Evolutionary conservation across 1,139 yeast species (phyloP), one percentile per base, ranked within the genome.

Genomic region (Scheffersomyces illinoinensis): DNA sequence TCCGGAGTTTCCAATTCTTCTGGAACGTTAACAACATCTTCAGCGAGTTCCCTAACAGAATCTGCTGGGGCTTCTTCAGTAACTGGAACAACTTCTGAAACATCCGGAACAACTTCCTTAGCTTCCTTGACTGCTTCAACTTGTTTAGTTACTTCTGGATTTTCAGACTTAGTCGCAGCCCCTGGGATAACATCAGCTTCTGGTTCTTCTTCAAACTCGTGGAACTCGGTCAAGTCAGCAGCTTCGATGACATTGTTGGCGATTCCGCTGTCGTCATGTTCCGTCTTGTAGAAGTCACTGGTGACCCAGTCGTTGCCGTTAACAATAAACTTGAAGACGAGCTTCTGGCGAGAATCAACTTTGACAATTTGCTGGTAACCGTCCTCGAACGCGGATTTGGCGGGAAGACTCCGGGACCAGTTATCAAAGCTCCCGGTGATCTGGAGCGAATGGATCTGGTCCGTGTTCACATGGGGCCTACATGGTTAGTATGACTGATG

Each of bases 361-460:
- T 33, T 47, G 49, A 65, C 63, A 55, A 67, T 64, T 26, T 66
- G 62, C 48, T 63, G 59, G 23, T 76, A 66, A 39, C 63, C 54
- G 65, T 67, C 47, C 58, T 55, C 56, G 63, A 62, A 12, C 65
- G 66, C 48, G 62, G 65, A 7, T 54, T 57, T 12, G 69, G 62
- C 63, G 5, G 61, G 60, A 19, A 57, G 49, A 54, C 60, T 64
- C 58, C 71, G 66, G 19, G 74, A 62, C 84, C 85, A 81, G 57
- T 75, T 64, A 60, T 80, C 83, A 63, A 80, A 81, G 58, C 69
- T 74, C 4, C 85, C 85, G 2, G 84, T 80, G 47, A 80, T 75
- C 53, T 73, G 73, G 46, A 80, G 75, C 6, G 75, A 68, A 18
- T 64, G 58, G 54, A 56, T 53, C 18, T 57, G 60, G 46, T 55